These are phyloP conservation scores for Silene vulgaris DNA, from an alignment of 179 eudicot species.

Conservation along the genomic window DNA sequence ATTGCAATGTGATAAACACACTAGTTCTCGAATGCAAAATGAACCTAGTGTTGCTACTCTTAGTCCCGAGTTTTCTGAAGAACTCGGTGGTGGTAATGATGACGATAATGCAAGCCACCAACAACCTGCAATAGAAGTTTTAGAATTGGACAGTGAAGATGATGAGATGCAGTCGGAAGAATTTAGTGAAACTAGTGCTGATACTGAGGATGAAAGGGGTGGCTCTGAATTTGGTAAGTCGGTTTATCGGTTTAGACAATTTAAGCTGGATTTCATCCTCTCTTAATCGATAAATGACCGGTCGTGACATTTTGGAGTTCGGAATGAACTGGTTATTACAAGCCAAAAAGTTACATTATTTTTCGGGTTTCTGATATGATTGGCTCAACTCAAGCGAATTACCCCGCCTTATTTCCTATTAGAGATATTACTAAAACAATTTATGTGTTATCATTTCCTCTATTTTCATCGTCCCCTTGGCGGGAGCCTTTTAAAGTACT, in stretches of 20 bases:
- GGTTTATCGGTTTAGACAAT: neutral
- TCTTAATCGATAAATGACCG: too few relatives aligned
- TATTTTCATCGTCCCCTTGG: too few relatives aligned
- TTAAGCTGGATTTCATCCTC: too few relatives aligned
- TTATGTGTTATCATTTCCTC: too few relatives aligned
- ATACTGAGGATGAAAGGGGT: neutral
- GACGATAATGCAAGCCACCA: neutral
- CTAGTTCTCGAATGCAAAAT: neutral
- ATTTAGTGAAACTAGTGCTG: neutral
- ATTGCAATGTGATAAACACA: neutral
- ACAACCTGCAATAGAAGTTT: neutral
- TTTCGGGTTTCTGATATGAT: too few relatives aligned
- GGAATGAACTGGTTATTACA: too few relatives aligned
- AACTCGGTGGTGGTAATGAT: neutral
- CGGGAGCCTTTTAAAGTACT: too few relatives aligned
- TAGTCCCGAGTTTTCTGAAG: neutral
- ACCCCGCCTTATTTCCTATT: too few relatives aligned
- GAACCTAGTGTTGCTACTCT: neutral
- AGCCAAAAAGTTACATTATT: too few relatives aligned
- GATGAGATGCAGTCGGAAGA: neutral
- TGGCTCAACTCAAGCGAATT: too few relatives aligned
- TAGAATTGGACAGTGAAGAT: neutral
- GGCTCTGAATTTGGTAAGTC: neutral
- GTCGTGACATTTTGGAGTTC: too few relatives aligned
- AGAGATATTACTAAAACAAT: too few relatives aligned